Percentiles rank a stretch among this genome's conserved stretches.
Evolutionary conservation across 345 rosid genomes (phyloP).

Genomic region (Luvunga scandens): DNA sequence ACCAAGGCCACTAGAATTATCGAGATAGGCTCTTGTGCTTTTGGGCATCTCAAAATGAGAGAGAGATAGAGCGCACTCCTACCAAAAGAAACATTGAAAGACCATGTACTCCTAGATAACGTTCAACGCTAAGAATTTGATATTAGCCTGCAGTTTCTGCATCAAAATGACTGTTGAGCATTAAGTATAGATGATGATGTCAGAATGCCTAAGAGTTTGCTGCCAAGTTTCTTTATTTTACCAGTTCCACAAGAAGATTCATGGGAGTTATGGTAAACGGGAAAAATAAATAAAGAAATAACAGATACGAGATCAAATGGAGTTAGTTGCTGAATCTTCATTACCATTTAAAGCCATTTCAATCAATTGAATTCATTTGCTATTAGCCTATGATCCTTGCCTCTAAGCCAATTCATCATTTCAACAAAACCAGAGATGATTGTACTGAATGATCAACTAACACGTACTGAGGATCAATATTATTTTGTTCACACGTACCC

Average conservation of each 20-base stretch:
- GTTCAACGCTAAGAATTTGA: background rate
- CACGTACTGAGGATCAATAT: background rate
- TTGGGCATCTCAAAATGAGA: too few species aligned
- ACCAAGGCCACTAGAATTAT: background rate
- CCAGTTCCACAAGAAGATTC: background rate
- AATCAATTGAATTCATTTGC: background rate
- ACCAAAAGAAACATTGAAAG: too few species aligned
- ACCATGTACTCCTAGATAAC: background rate
- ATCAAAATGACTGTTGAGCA: background rate
- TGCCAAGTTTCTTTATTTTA: background rate
- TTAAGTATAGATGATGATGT: background rate
- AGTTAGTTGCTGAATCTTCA: background rate
- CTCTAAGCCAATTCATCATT: background rate
- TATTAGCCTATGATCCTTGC: background rate
- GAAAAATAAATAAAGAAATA: background rate
- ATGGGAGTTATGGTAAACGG: background rate
- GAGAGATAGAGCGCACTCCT: too few species aligned
- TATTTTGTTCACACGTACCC: background rate
- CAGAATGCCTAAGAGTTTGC: background rate
- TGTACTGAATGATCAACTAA: background rate
- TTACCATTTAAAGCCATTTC: background rate
- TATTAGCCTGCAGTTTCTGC: background rate
- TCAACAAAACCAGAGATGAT: background rate
- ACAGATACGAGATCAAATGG: background rate
- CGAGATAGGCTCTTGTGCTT: too few species aligned